These are phyloP conservation scores for Hypholoma fasciculare DNA, from an alignment of 768 basidiomycete genomes.

Conservation along the genomic window DNA sequence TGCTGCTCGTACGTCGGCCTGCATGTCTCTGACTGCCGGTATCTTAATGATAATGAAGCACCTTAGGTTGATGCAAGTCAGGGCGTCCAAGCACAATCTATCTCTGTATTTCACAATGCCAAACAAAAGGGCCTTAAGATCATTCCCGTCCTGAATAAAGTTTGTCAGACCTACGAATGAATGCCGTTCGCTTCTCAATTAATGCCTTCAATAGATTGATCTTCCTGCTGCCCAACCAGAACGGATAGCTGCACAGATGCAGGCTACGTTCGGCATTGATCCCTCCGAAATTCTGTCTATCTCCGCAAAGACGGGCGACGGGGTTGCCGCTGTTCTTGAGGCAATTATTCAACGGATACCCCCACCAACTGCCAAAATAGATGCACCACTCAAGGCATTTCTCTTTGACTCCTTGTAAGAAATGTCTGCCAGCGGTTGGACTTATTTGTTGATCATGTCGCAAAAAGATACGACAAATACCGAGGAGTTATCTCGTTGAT, in stretches of 20 bases:
- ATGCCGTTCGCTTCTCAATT: not conserved
- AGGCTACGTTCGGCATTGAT: constrained; percentile 79
- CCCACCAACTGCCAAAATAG: constrained; percentile 59
- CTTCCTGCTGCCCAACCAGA: constrained; percentile 87
- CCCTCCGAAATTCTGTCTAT: constrained; percentile 74
- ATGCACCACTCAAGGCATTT: constrained; percentile 73
- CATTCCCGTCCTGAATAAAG: constrained; percentile 94
- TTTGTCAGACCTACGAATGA: constrained; percentile 23
- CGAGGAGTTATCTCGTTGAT: constrained; percentile 94
- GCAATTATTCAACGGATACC: constrained; percentile 87
- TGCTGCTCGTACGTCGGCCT: constrained; percentile 45
- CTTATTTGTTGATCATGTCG: constrained; percentile 7
- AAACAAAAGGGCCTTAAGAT: constrained; percentile 78
- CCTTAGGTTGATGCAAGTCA: constrained; percentile 91
- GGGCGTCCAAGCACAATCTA: constrained; percentile 96
- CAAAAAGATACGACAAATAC: constrained; percentile 84
- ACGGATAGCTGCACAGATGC: constrained; percentile 77
- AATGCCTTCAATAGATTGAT: constrained; percentile 65
- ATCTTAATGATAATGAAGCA: not conserved
- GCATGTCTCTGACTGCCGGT: not conserved
- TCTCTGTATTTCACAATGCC: constrained; percentile 92
- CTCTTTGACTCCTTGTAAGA: constrained; percentile 90
- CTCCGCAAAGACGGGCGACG: constrained; percentile 91
- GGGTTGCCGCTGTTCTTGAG: constrained; percentile 73
- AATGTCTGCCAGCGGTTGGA: not conserved